Percentiles rank a stretch among this genome's conserved stretches.
Evolutionary conservation across 1,284 basidiomycete species (phyloP).

Genomic region (Coniferiporia weirii): DNA sequence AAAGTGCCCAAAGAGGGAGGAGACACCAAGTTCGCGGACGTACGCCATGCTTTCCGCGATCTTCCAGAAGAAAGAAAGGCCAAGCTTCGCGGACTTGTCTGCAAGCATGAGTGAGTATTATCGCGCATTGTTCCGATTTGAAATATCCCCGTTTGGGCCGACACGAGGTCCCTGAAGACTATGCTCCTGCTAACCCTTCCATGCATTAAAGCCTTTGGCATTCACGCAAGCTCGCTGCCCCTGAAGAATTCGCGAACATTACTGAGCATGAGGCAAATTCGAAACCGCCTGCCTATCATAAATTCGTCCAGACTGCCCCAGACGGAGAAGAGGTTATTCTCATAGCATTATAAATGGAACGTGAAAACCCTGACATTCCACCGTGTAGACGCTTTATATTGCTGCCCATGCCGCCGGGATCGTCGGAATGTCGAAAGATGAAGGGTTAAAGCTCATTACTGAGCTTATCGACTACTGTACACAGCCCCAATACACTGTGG

Average conservation of each 20-base stretch:
- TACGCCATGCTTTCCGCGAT: constrained; percentile 25
- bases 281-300: constrained; percentile 25
- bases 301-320: constrained; percentile 24
- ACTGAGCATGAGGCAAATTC: constrained; percentile 21
- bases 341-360: not conserved
- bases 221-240: constrained; percentile 24
- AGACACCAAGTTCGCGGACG: constrained; percentile 28
- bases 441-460: constrained; percentile 24
- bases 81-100: constrained; percentile 25
- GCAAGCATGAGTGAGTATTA: constrained; percentile 21
- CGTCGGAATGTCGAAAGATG: constrained; percentile 24
- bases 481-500: constrained; percentile 24
- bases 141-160: not conserved
- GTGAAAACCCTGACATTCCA: not conserved
- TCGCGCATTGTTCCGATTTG: not conserved
- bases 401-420: constrained; percentile 25
- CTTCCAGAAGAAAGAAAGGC: constrained; percentile 24
- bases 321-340: constrained; percentile 21
- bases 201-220: constrained; percentile 19
- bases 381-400: constrained; percentile 25
- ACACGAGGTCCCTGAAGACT: not conserved
- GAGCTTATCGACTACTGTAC: constrained; percentile 26
- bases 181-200: not conserved
- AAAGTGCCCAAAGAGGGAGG: constrained; percentile 25
- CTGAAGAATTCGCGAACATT: constrained; percentile 22